phyloP scores from a whole-genome alignment of 2,329 filamentous ascomycete genomes.

The Lecanicillium sp. region DNA sequence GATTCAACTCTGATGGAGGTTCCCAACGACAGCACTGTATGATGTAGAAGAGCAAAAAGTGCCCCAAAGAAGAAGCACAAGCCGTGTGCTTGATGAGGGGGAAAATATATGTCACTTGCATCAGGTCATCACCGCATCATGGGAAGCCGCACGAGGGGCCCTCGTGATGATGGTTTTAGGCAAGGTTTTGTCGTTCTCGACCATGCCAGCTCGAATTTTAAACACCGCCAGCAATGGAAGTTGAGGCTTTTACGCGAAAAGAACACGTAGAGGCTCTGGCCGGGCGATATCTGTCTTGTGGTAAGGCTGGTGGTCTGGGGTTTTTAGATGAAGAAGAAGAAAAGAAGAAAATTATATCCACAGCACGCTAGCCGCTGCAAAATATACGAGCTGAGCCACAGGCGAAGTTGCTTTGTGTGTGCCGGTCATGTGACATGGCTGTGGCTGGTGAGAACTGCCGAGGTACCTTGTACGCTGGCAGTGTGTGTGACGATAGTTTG shows the following conservation, averaged over 20 bases:
- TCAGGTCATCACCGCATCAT: constrained; percentile 64
- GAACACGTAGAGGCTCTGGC: constrained; percentile 22
- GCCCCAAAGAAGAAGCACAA: constrained; percentile 5
- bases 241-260: no score
- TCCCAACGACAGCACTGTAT: background rate
- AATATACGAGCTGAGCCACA: background rate
- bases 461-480: no score
- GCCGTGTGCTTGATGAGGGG: background rate
- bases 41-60: background rate
- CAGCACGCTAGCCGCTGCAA: no score
- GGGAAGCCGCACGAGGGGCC: constrained; percentile 53
- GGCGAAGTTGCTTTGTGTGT: no score
- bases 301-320: constrained; percentile 30
- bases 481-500: no score
- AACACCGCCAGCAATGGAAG: constrained; percentile 34
- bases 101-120: constrained; percentile 45
- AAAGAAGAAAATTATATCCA: constrained; percentile 18
- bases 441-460: no score
- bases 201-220: constrained; percentile 33
- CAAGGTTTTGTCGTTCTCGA: constrained; percentile 53
- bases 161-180: constrained; percentile 63
- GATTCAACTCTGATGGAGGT: no score
- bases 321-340: constrained; percentile 19
- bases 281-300: constrained; percentile 27
- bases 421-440: no score